phyloP scores from a whole-genome alignment of 352 stramenopile genomes.

The Phytophthora lateralis region DNA sequence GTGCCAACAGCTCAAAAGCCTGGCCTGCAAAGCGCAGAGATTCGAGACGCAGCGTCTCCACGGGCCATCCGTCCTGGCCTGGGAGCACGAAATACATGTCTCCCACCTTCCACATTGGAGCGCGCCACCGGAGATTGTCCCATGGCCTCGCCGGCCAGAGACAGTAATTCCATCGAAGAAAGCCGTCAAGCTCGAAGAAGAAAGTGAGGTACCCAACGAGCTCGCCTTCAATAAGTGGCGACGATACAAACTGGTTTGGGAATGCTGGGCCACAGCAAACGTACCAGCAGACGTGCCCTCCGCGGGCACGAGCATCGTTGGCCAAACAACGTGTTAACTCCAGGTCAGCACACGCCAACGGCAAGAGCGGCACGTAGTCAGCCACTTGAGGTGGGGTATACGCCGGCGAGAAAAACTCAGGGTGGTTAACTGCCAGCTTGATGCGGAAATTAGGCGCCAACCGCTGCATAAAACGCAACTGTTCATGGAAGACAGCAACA shows the following conservation, averaged over 20 bases:
- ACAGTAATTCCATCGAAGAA: constrained; percentile 86
- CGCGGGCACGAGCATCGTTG: constrained; percentile 56
- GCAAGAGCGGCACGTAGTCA: constrained; percentile 74
- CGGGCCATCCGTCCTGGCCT: constrained; percentile 56
- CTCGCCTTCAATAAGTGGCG: constrained; percentile 70
- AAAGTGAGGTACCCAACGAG: constrained; percentile 79
- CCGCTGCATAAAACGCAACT: constrained; percentile 68
- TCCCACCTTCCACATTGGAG: constrained; percentile 69
- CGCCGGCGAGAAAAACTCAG: constrained; percentile 63
- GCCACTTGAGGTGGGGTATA: constrained; percentile 69
- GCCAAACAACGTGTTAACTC: constrained; percentile 59
- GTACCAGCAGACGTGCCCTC: constrained; percentile 78
- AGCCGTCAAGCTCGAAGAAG: constrained; percentile 80
- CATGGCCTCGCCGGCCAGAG: constrained; percentile 68
- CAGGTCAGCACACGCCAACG: constrained; percentile 67
- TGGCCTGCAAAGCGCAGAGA: constrained; percentile 71
- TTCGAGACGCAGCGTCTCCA: constrained; percentile 78
- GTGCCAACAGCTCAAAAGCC: constrained; percentile 61
- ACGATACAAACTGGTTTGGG: constrained; percentile 84
- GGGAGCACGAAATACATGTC: constrained; percentile 89
- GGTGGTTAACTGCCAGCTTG: constrained; percentile 78
- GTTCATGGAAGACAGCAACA: constrained; percentile 58
- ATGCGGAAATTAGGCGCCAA: constrained; percentile 69
- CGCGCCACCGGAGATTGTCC: constrained; percentile 66
- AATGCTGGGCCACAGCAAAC: constrained; percentile 76